These are phyloP conservation scores for Polytrichum commune DNA, from an alignment of 225 moss, liverwort and hornwort genomes.

Conservation along the genomic window DNA sequence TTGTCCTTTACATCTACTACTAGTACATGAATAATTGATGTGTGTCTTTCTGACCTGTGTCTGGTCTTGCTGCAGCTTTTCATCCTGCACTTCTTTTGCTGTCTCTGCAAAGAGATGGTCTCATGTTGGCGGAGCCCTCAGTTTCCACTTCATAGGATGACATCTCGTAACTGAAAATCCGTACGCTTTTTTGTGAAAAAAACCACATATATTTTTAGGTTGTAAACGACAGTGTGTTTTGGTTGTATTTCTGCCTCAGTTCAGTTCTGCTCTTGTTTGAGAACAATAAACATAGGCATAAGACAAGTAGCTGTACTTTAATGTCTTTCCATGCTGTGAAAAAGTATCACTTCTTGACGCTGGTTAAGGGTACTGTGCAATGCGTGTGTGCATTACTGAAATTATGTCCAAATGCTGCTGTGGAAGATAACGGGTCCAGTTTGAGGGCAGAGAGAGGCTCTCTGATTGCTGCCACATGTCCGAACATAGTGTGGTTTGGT, in stretches of 20 bases:
- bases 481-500: conserved; percentile 99
- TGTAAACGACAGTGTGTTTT: conserved; percentile 46
- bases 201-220: conserved; percentile 47
- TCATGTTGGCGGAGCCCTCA: conserved; percentile 99
- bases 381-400: conserved; percentile 85
- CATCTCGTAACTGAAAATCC: conserved; percentile 66
- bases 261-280: conserved; percentile 54
- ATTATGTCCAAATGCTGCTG: conserved; percentile 99
- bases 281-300: conserved; percentile 48
- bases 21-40: conserved; percentile 62
- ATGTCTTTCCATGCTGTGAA: conserved; percentile 33
- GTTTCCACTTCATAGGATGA: conserved; percentile 87
- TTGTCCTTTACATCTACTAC: conserved; percentile 58
- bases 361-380: conserved; percentile 77
- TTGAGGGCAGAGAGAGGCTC: conserved; percentile 98
- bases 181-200: conserved; percentile 58
- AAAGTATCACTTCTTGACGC: conserved; percentile 75
- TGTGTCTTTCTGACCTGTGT: conserved; percentile 97
- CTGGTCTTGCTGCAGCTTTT: conserved; percentile 99
- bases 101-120: conserved; percentile 99
- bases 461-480: conserved; percentile 99
- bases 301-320: conserved; percentile 53
- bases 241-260: conserved; percentile 33
- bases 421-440: conserved; percentile 99
- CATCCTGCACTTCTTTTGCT: conserved; percentile 91